A percentile compares a stretch with the other conserved stretches of the same genome.
Conservation (phyloP, 768 basidiomycete species). For the Termitomyces sp. region DNA sequence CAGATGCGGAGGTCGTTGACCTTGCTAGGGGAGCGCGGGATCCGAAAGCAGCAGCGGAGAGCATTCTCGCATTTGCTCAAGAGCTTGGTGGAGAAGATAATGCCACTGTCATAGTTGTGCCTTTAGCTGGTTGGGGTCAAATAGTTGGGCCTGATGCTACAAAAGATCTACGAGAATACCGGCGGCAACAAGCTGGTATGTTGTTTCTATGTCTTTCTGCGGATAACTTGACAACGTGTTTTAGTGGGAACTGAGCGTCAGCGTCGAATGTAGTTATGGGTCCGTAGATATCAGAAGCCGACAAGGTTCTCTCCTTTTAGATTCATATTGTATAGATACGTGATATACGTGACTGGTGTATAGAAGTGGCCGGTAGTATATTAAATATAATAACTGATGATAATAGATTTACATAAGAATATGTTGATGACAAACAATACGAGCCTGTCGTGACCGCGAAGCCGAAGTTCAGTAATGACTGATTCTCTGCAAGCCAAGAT, state of each 20-base stretch:
- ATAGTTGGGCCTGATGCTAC: slow-evolving; percentile 78
- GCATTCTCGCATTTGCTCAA: slow-evolving; percentile 82
- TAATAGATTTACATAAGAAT: no score
- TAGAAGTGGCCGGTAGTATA: neutral
- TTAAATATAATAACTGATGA: no score
- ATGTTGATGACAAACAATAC: slow-evolving; percentile 1
- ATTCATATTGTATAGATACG: neutral
- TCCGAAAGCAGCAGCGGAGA: slow-evolving; percentile 77
- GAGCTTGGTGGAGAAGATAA: slow-evolving; percentile 90
- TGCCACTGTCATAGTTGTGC: slow-evolving; percentile 85
- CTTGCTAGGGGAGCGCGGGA: slow-evolving; percentile 66
- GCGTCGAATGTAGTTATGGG: slow-evolving; percentile 46
- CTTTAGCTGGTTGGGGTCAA: slow-evolving; percentile 88
- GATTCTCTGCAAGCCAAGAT: slow-evolving; percentile 50
- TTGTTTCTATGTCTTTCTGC: neutral
- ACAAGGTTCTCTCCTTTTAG: neutral
- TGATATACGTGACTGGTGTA: neutral
- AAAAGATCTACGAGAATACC: slow-evolving; percentile 76
- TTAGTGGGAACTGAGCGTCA: slow-evolving; percentile 64
- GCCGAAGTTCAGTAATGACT: slow-evolving; percentile 4
- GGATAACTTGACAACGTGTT: neutral
- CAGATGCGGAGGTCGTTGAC: slow-evolving; percentile 93
- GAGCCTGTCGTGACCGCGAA: neutral
- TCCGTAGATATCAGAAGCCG: neutral
- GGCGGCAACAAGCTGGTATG: slow-evolving; percentile 60